Base-by-base conservation (phyloP, 2,329 filamentous ascomycete genomes). In the Microcyclosporella mali region DNA sequence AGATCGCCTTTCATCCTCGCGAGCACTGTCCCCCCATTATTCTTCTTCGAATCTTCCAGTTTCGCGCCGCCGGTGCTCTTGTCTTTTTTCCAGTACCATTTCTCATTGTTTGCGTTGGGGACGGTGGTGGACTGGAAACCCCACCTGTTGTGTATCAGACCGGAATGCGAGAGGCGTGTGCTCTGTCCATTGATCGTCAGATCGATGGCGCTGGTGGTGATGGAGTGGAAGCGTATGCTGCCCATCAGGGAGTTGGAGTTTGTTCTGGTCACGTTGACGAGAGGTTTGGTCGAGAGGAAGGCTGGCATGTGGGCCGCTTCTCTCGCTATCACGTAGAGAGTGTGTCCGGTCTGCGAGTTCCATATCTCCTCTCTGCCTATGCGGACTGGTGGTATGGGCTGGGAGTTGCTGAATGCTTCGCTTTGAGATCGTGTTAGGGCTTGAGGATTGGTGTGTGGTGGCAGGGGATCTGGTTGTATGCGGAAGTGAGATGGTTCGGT, bases 381-480 rank as follows among this genome's bases (percentile, higher is more conserved):
- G 3, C 41, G 45, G 9, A 57, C 17, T 3, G 53, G 43, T 25
- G 50, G 35, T 15, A 51, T 46, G 4, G 52, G 46, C 11, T 30
- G 28, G 9, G 50, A 47, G 8, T 45, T 46, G 29, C 42, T 21
- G 33, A 44, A 50, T 15, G 53, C 53, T 18, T 32, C 19, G 27
- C 39, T 48, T 38, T 55, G 50, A 10, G 45, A 42, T 34, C 40
- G 46, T 9, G 50, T 53, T 12, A 56, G 40, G 8, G 45, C 39
- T 34, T 54, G 51, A 10, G 52, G 51, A 34, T 51, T 54, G 1
- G 50, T 51, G 31, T 56, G 51, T 16, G 53, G 50, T 33, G 50
- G 53, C 1, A 56, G 44, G 8, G 43, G 49, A 41, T 53, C 47
- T 27, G 55, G 53, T 21, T 47, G 45, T 6, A 52, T 50, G 29